Conservation (phyloP, 352 stramenopile species). For the Phytophthora foliorum region DNA sequence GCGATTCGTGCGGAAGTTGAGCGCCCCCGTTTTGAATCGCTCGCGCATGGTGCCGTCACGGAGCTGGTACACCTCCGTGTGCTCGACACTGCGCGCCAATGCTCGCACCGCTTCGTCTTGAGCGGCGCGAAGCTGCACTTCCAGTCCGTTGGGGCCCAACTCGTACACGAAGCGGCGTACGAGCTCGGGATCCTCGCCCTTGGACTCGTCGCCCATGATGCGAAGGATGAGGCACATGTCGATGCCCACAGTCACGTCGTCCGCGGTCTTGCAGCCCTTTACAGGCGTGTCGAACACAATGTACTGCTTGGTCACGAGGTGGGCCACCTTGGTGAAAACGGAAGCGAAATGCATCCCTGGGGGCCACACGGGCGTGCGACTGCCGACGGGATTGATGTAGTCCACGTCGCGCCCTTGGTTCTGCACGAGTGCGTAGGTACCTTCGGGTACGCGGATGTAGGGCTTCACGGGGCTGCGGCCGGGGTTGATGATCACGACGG, state of each 20-base stretch:
- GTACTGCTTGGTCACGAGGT: constrained; percentile 91
- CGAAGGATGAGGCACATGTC: constrained; percentile 91
- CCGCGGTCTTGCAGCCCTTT: constrained; percentile 90
- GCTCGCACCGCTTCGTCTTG: constrained; percentile 86
- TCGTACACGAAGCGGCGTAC: constrained; percentile 93
- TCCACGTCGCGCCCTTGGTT: constrained; percentile 83
- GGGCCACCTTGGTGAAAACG: constrained; percentile 84
- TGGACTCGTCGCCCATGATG: constrained; percentile 89
- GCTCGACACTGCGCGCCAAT: constrained; percentile 85
- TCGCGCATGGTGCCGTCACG: constrained; percentile 81
- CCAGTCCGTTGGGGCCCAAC: constrained; percentile 82
- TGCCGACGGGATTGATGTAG: constrained; percentile 57
- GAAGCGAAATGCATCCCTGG: constrained; percentile 80
- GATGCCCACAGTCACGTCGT: constrained; percentile 90
- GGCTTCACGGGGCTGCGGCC: constrained; percentile 65
- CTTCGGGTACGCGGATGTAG: constrained; percentile 90
- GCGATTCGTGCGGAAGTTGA: constrained; percentile 29
- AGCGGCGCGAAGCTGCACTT: constrained; percentile 84
- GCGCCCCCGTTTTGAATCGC: constrained; percentile 63
- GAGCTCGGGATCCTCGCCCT: constrained; percentile 84
- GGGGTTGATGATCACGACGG: constrained; percentile 84
- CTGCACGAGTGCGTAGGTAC: constrained; percentile 91
- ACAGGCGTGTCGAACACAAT: constrained; percentile 91
- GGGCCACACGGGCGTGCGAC: constrained; percentile 70
- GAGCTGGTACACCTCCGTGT: constrained; percentile 91